Evolutionary conservation across 805 yeast genomes (phyloP).

Genomic region (Cyberlindnera maclurae): DNA sequence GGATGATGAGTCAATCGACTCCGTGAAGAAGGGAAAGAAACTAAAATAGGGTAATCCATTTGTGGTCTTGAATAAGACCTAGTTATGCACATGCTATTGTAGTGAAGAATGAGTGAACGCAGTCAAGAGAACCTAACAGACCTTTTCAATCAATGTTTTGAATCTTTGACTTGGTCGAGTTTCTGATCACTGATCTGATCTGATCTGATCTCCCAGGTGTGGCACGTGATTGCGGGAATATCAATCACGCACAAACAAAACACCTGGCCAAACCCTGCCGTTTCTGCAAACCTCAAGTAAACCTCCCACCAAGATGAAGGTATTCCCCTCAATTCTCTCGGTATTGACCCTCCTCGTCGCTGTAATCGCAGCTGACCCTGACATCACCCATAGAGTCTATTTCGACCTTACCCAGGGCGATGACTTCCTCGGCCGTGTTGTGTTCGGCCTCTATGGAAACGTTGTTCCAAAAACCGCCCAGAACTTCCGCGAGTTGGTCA

Average conservation of each 20-base stretch:
- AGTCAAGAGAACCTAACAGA: too few species aligned
- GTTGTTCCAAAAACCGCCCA: slow-evolving; percentile 85
- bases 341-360: slow-evolving; percentile 11
- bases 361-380: slow-evolving; percentile 24
- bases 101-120: too few species aligned
- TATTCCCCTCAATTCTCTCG: slow-evolving; percentile 6
- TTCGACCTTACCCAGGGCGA: slow-evolving; percentile 84
- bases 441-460: slow-evolving; percentile 81
- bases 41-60: slow-evolving; percentile 1
- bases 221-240: too few species aligned
- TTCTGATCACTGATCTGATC: too few species aligned
- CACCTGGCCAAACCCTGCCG: too few species aligned
- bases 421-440: slow-evolving; percentile 68
- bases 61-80: too few species aligned
- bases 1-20: slow-evolving; percentile 12
- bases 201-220: too few species aligned
- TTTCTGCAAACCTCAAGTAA: too few species aligned
- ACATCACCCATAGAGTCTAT: slow-evolving; percentile 70
- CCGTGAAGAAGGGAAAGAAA: slow-evolving; percentile 13
- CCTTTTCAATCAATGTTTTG: too few species aligned
- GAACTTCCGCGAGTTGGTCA: slow-evolving; percentile 75
- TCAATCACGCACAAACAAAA: too few species aligned
- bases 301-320: slow-evolving; percentile 8
- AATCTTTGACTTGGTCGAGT: too few species aligned
- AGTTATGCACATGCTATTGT: too few species aligned